Conservation (phyloP, 2,329 filamentous ascomycete species). For the Fusarium cyanostomum region DNA sequence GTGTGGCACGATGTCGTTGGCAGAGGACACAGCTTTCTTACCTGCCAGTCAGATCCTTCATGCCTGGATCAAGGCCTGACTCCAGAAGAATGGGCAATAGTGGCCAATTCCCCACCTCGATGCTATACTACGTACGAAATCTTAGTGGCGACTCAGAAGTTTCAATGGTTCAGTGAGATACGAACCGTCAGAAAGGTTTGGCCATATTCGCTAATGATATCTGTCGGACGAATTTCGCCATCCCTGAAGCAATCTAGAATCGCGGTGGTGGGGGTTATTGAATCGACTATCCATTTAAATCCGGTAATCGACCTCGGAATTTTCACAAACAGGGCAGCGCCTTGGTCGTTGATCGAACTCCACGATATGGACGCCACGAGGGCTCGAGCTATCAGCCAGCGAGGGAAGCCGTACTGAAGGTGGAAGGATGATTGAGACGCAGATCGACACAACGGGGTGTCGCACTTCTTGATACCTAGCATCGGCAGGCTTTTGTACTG, state of each 20-base stretch:
- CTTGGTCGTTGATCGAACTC: background rate
- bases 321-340: background rate
- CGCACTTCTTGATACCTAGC: background rate
- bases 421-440: background rate
- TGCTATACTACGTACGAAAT: too few relatives aligned
- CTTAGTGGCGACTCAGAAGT: too few relatives aligned
- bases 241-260: background rate
- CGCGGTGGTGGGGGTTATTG: fast-evolving
- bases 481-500: background rate
- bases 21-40: too few relatives aligned
- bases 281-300: fast-evolving
- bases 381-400: background rate
- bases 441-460: background rate
- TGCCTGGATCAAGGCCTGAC: background rate
- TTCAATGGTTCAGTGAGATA: too few relatives aligned
- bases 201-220: background rate
- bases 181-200: background rate
- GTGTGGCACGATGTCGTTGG: too few relatives aligned
- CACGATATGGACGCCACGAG: background rate
- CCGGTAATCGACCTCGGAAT: background rate
- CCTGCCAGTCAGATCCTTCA: background rate
- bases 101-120: too few relatives aligned
- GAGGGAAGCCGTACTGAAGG: background rate
- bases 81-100: background rate
- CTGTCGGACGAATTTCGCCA: background rate